Percentiles rank a stretch among this genome's conserved stretches.
Evolutionary conservation across 441 rosid species (phyloP).

Genomic region (Bruguiera hainesii): DNA sequence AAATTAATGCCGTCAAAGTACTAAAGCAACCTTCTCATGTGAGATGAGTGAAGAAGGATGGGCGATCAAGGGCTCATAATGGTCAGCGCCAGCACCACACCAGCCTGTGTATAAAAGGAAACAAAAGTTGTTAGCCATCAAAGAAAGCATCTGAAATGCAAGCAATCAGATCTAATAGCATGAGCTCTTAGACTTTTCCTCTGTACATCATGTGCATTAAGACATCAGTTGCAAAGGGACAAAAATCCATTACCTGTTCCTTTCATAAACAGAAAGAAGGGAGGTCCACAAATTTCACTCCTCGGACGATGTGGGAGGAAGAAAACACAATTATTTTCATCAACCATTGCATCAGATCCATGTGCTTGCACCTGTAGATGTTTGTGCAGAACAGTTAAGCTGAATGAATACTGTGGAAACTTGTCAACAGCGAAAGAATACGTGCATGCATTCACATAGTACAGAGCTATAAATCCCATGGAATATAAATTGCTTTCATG

Average conservation of each 20-base stretch:
- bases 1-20: constrained; percentile 53
- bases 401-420: background rate
- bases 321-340: constrained; percentile 93
- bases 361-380: constrained; percentile 90
- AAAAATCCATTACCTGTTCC: constrained; percentile 64
- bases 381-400: background rate
- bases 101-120: constrained; percentile 50
- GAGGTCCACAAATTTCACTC: constrained; percentile 69
- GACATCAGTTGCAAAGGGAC: too few species aligned
- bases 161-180: too few species aligned
- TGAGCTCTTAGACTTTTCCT: background rate
- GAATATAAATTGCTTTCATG: too few species aligned
- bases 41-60: constrained; percentile 60
- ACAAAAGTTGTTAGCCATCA: background rate
- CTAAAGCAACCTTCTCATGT: constrained; percentile 79
- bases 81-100: constrained; percentile 98
- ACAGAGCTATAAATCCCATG: too few species aligned
- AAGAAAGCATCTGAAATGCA: background rate
- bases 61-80: constrained; percentile 92
- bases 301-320: constrained; percentile 94
- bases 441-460: background rate
- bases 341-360: constrained; percentile 94
- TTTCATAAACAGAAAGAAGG: constrained; percentile 90
- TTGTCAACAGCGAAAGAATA: background rate
- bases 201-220: too few species aligned